A percentile compares a stretch with the other conserved stretches of the same genome.
These are phyloP conservation scores for Diaporthe ampelina DNA, from an alignment of 2,329 filamentous ascomycete genomes.

Conservation along the genomic window DNA sequence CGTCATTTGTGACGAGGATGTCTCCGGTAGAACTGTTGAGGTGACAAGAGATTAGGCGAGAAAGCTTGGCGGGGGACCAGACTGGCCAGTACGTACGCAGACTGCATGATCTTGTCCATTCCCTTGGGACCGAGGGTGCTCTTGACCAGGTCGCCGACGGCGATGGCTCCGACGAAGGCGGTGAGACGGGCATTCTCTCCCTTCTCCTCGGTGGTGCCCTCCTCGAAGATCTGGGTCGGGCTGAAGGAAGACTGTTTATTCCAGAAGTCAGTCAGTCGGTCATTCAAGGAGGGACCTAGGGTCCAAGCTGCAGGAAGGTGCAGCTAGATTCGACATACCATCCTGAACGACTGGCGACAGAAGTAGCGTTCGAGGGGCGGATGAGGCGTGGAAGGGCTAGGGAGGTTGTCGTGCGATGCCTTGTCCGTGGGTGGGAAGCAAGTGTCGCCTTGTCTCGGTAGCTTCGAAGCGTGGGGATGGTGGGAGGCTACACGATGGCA, in stretches of 20 bases:
- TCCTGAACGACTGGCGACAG: constrained; percentile 17
- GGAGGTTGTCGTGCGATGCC: not conserved
- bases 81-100: constrained; percentile 75
- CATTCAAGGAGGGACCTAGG: constrained; percentile 3
- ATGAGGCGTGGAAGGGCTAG: too few species aligned
- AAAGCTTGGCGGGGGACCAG: constrained; percentile 30
- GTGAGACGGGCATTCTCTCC: constrained; percentile 98
- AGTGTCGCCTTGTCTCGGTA: constrained; percentile 19
- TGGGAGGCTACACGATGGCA: constrained; percentile 28
- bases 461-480: constrained; percentile 26
- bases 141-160: constrained; percentile 97
- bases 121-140: constrained; percentile 97
- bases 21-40: constrained; percentile 85
- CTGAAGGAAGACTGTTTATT: constrained; percentile 73
- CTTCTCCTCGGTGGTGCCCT: constrained; percentile 97
- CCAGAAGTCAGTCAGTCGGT: not conserved
- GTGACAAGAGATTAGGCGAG: constrained; percentile 36
- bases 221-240: constrained; percentile 97
- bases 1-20: constrained; percentile 99
- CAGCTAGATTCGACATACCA: constrained; percentile 32
- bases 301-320: too few species aligned
- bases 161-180: constrained; percentile 98
- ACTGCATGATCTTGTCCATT: constrained; percentile 99
- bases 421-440: not conserved
- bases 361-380: too few species aligned